Base-by-base conservation (phyloP, 1,284 basidiomycete genomes). In the Sanghuangporus sanghuang region DNA sequence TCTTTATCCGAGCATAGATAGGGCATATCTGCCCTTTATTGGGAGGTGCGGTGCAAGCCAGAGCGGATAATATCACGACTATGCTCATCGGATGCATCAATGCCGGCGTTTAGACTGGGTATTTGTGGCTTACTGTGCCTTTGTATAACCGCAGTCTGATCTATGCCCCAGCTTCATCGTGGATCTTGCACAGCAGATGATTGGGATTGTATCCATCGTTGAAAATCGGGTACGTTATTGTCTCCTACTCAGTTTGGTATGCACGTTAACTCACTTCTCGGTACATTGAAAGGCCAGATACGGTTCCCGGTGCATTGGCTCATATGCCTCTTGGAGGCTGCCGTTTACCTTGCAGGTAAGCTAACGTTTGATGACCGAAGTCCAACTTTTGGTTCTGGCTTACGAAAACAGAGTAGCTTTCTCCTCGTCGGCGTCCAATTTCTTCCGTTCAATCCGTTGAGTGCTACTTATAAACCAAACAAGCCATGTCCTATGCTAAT, bases 11-110 rank as follows among this genome's bases (percentile, higher is more conserved):
- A 32, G 27, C 11, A 7, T 12, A 23, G 82, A 76, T 84, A 57
- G 84, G 82, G 6, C 72, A 76, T 56, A 11, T 79, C 3, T 75
- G 82, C 64, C 79, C 81, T 0, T 66, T 85, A 1, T 83, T 80
- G 78, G 83, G 85, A 49, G 85, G 83, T 62, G 78, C 85, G 0
- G 79, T 89, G 79, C 86, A 89, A 72, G 70, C 82, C 6, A 86
- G 83, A 12, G 84, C 85, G 1, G n/a, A 77, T 57, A 86, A 86
- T 69, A 78, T 85, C 42, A 80, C 79, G 0, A 85, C 82, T 67
- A 77, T 91, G 68, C 79, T 89, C 27, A 75, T 83, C 55, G 88
- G 89, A 16, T 84, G 87, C 65, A 85, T 86, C 54, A 70, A 85
- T 44, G 81, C 79, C 12, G 85, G 84, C 5, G 69, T 86, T 57